Percentiles rank a stretch among this genome's conserved stretches.
Conservation (phyloP, 2,329 filamentous ascomycete species). For the Lecanoromycetidae sp. region DNA sequence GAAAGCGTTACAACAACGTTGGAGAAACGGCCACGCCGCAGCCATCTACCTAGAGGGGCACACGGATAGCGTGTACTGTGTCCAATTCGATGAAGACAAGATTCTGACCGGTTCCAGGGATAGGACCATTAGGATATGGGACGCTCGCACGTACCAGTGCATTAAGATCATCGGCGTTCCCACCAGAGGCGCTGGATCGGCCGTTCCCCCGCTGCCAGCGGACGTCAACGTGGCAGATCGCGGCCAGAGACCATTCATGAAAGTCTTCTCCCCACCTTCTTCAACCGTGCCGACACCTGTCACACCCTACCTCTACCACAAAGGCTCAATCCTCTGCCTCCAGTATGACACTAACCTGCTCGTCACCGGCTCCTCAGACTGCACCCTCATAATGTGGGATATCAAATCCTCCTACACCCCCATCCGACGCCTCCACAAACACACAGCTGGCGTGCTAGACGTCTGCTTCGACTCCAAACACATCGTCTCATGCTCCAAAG, state of each 20-base stretch:
- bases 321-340: conserved; percentile 84
- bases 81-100: conserved; percentile 96
- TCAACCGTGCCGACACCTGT: conserved; percentile 41
- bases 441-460: conserved; percentile 82
- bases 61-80: conserved; percentile 90
- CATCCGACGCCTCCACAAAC: conserved; percentile 62
- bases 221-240: conserved; percentile 41
- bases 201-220: conserved; percentile 39
- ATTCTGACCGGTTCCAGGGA: conserved; percentile 95
- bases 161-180: conserved; percentile 72
- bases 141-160: conserved; percentile 79
- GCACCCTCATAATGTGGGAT: conserved; percentile 82
- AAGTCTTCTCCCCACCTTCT: conserved; percentile 37
- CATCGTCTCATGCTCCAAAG: conserved; percentile 96
- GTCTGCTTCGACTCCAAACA: conserved; percentile 84
- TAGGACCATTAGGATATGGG: conserved; percentile 91
- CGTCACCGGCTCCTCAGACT: conserved; percentile 88
- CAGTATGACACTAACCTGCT: conserved; percentile 90
- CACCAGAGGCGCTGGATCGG: conserved; percentile 44
- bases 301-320: conserved; percentile 56
- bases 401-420: conserved; percentile 68
- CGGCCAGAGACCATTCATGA: conserved; percentile 43
- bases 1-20: conserved; percentile 62
- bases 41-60: conserved; percentile 88
- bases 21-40: conserved; percentile 65